Base-by-base conservation (phyloP, 1,284 basidiomycete species). In the Cutaneotrichosporon mucoides region DNA sequence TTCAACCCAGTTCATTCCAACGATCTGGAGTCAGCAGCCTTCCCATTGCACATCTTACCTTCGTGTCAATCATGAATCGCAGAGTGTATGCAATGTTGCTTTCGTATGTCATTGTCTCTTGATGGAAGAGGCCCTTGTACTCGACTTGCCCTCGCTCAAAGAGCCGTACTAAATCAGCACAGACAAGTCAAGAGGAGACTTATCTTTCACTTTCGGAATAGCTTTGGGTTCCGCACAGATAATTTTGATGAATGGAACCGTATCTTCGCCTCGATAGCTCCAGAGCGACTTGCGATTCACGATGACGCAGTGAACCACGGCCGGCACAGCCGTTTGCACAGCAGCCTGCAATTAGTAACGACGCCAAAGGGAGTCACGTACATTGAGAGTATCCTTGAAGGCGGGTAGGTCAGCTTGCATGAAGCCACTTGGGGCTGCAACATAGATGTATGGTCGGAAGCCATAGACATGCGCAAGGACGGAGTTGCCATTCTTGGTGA, bases 1-100 rank as follows among this genome's bases (percentile, higher is more conserved):
- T 76, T 96, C 92, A 44, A 97, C 87, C 93, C 93, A 97, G 73
- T 95, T 97, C 93, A 97, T 97, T 4, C 93, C 93, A 46, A 93
- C 87, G 24, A 97, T 85, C 90, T 94, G 64, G 6, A 13, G 46
- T 37, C 12, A 34, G 4, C 16, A 38, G 15, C 34, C 35, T 9
- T 8, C 16, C 3, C 40, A 24, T 2, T 6, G 24, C 13, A 41
- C 16, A 34, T 34, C 75, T 47, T 41, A 90, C 92, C 81, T 91
- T 87, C 4, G 90, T 89, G 70, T 97, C 94, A 63, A 97, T 92
- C 93, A 97, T 97, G 76, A 96, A 97, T 4, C 94, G 86, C 48
- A 97, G 79, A 1, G 84, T 86, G 70, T 90, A 97, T 0, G 85
- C 84, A 56, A 97, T 89, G 71, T 97, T 96, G 72, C 92, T 95